phyloP scores from a whole-genome alignment of 495 filamentous ascomycete species.

The Cercophora samala region DNA sequence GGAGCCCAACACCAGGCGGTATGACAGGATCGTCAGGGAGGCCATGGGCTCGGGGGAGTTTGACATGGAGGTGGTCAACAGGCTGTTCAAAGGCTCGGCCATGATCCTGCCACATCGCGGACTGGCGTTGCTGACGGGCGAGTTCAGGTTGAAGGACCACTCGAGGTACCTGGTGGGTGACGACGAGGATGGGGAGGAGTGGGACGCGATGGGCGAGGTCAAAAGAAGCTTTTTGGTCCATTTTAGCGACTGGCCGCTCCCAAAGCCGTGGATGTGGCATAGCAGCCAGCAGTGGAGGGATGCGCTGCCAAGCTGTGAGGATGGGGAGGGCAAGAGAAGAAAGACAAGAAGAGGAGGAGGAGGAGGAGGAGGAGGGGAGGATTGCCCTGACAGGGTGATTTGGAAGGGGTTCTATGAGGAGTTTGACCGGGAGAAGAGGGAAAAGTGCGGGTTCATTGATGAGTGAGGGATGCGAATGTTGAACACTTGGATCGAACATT shows the following conservation, averaged over 20 bases:
- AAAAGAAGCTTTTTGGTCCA: constrained; percentile 2
- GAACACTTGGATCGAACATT: background rate
- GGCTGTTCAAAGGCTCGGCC: constrained; percentile 6
- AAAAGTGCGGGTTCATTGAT: background rate
- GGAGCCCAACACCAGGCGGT: background rate
- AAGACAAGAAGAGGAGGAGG: background rate
- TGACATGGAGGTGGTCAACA: constrained; percentile 10
- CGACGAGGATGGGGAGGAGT: constrained; percentile 5
- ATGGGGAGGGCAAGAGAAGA: background rate
- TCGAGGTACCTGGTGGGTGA: constrained; percentile 8
- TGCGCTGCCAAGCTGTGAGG: constrained; percentile 7
- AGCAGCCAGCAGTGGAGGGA: constrained; percentile 1
- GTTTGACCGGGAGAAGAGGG: background rate
- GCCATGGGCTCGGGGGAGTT: background rate
- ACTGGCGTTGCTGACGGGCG: constrained; percentile 10
- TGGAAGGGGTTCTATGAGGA: constrained; percentile 8
- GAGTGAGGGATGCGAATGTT: background rate
- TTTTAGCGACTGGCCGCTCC: constrained; percentile 11
- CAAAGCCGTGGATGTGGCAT: constrained; percentile 4
- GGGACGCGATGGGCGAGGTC: constrained; percentile 3
- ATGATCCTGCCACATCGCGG: constrained; percentile 10
- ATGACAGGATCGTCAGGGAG: background rate
- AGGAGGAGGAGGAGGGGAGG: background rate
- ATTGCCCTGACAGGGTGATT: constrained; percentile 2
- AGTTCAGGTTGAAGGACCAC: constrained; percentile 5